Conservation (phyloP, 305 asterid species). For the Fraxinus platypoda region DNA sequence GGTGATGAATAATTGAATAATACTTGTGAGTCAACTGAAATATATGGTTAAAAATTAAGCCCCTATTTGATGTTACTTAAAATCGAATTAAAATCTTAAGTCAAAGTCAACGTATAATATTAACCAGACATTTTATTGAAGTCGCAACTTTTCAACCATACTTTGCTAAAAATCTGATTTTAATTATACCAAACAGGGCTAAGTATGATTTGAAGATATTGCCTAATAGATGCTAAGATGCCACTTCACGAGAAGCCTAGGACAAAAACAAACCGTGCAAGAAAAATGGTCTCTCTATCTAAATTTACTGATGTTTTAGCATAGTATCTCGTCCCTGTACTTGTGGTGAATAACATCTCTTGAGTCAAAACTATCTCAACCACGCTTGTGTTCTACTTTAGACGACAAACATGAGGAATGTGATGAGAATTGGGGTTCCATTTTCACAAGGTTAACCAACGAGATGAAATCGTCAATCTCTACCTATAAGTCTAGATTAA, state of each 20-base stretch:
- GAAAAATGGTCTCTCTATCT: too few relatives aligned
- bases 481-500: not conserved
- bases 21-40: too few relatives aligned
- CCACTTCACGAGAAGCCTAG: too few relatives aligned
- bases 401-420: not conserved
- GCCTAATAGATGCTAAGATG: not conserved
- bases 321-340: not conserved
- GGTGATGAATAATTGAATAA: too few relatives aligned
- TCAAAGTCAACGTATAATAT: too few relatives aligned
- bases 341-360: not conserved
- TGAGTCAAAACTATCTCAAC: not conserved
- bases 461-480: not conserved
- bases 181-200: too few relatives aligned
- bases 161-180: too few relatives aligned
- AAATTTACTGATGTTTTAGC: not conserved
- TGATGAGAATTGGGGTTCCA: not conserved
- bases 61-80: too few relatives aligned
- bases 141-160: too few relatives aligned
- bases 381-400: not conserved
- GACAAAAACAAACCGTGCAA: not conserved
- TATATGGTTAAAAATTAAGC: too few relatives aligned
- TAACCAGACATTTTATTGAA: too few relatives aligned
- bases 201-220: not conserved
- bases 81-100: too few relatives aligned
- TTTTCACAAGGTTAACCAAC: not conserved